These are phyloP conservation scores for Paramecium octaurelia DNA, from an alignment of 73 alveolate species.

Conservation along the genomic window DNA sequence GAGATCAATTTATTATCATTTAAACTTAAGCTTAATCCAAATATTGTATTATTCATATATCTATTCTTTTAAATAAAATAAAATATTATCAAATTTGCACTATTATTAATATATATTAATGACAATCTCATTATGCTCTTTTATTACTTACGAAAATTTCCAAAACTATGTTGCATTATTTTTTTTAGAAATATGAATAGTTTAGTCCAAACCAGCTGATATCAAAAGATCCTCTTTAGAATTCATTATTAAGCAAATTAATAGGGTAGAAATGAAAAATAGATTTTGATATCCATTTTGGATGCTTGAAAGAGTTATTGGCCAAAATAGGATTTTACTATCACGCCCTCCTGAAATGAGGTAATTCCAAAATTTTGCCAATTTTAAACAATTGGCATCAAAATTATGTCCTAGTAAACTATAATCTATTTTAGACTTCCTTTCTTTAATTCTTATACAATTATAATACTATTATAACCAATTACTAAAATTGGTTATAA, in stretches of 20 bases:
- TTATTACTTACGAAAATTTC: neutral
- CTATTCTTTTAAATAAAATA: too few relatives aligned
- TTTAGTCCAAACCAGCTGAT: neutral
- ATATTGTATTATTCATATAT: too few relatives aligned
- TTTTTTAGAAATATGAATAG: neutral
- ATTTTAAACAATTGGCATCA: neutral
- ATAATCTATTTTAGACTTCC: neutral
- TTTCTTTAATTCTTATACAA: neutral
- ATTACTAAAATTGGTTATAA: neutral
- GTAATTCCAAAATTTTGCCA: neutral
- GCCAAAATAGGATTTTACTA: neutral
- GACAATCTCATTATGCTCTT: neutral
- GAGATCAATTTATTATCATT: neutral
- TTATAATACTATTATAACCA: neutral
- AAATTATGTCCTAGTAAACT: neutral
- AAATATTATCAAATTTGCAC: too few relatives aligned
- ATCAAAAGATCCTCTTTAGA: neutral
- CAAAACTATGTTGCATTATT: neutral
- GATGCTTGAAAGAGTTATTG: neutral
- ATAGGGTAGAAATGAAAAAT: neutral
- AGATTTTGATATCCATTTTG: neutral
- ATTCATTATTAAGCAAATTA: neutral
- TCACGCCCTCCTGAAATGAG: neutral
- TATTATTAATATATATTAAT: too few relatives aligned
- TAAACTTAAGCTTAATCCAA: neutral